phyloP scores from a whole-genome alignment of 805 yeast species.

The Yamadazyma scolyti region DNA sequence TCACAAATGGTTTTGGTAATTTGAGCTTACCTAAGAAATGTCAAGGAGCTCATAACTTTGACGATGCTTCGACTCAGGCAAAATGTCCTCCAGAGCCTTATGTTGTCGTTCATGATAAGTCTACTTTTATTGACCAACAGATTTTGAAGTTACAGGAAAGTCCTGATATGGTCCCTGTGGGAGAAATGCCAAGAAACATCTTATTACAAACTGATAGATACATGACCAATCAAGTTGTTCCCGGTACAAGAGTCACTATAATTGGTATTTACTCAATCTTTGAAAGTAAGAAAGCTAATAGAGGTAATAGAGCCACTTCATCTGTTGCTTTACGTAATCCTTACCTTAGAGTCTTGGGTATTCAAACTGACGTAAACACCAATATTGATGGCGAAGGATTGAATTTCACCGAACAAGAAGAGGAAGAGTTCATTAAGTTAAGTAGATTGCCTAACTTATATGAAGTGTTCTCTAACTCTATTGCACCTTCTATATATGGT shows the following conservation, averaged over 20 bases:
- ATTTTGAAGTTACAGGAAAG: conserved; percentile 89
- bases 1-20: conserved; percentile 68
- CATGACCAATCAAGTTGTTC: conserved; percentile 84
- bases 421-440: conserved; percentile 79
- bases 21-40: conserved; percentile 67
- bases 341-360: conserved; percentile 80
- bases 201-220: conserved; percentile 84
- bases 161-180: conserved; percentile 99
- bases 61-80: conserved; percentile 48
- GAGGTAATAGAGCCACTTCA: conserved; percentile 21
- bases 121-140: conserved; percentile 93
- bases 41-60: conserved; percentile 42
- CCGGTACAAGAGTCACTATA: conserved; percentile 91
- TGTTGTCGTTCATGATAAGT: conserved; percentile 87
- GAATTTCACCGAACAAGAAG: conserved; percentile 87
- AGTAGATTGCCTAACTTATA: conserved; percentile 83
- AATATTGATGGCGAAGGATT: conserved; percentile 54
- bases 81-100: conserved; percentile 92
- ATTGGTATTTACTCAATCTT: conserved; percentile 91
- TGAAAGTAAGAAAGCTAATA: conserved; percentile 58
- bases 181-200: conserved; percentile 97
- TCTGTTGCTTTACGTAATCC: conserved; percentile 94
- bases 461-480: conserved; percentile 78
- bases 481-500: conserved; percentile 97
- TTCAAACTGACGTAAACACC: conserved; percentile 77